Evolutionary conservation across 352 stramenopile species (phyloP).

Genomic region (Pythium graminicola): DNA sequence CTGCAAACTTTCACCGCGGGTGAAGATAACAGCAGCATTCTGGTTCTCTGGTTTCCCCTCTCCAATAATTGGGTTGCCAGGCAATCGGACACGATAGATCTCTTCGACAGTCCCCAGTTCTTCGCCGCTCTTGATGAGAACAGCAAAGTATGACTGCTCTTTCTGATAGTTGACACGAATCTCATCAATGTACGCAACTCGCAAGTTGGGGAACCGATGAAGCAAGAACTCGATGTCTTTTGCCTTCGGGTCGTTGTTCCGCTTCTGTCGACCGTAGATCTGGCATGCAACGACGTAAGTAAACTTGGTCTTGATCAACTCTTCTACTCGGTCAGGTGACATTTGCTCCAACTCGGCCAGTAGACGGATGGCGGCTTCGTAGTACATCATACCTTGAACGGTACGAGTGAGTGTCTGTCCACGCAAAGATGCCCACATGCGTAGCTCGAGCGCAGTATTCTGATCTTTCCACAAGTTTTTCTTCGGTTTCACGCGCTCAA

Average conservation of each 20-base stretch:
- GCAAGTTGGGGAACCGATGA: slow-evolving; percentile 95
- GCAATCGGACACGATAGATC: slow-evolving; percentile 96
- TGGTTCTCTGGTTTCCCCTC: slow-evolving; percentile 99
- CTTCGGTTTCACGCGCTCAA: slow-evolving; percentile 94
- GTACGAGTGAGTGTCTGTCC: slow-evolving; percentile 96
- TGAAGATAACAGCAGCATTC: slow-evolving; percentile 98
- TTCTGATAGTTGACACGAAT: slow-evolving; percentile 94
- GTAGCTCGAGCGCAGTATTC: slow-evolving; percentile 80
- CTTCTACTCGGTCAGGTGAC: slow-evolving; percentile 87
- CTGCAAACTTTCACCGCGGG: slow-evolving; percentile 95
- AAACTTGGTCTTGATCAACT: slow-evolving; percentile 98
- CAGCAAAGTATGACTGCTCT: slow-evolving; percentile 95
- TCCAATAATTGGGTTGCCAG: slow-evolving; percentile 97
- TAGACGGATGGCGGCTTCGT: slow-evolving; percentile 96
- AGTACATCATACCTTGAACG: slow-evolving; percentile 99
- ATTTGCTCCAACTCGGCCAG: slow-evolving; percentile 94
- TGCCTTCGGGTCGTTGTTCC: slow-evolving; percentile 97
- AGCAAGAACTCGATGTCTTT: slow-evolving; percentile 98
- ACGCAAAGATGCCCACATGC: slow-evolving; percentile 96
- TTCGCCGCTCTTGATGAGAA: slow-evolving; percentile 93
- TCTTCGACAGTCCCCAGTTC: slow-evolving; percentile 74
- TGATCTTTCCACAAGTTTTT: slow-evolving; percentile 90
- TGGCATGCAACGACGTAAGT: slow-evolving; percentile 98
- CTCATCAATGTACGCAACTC: slow-evolving; percentile 98
- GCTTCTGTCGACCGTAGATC: slow-evolving; percentile 98